A percentile compares a stretch with the other conserved stretches of the same genome.
These are phyloP conservation scores for Zangia roseola DNA, from an alignment of 768 basidiomycete species.

Conservation along the genomic window DNA sequence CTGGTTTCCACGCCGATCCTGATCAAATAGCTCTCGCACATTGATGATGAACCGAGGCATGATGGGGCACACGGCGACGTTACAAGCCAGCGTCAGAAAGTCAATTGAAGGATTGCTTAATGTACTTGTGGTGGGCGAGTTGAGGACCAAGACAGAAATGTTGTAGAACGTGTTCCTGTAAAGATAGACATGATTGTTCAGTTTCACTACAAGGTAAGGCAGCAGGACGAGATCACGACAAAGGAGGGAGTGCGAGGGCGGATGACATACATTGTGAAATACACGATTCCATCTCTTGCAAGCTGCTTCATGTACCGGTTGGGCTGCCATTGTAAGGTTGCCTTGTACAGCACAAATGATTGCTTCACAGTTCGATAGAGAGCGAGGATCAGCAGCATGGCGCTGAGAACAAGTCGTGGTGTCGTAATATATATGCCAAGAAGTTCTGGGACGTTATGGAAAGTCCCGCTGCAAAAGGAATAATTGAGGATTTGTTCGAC, in stretches of 20 bases:
- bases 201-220: no score
- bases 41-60: not conserved
- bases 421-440: not conserved
- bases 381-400: not conserved
- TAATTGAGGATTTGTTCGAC: not conserved
- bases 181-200: no score
- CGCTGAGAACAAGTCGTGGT: slow-evolving; percentile 4
- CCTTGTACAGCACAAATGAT: slow-evolving; percentile 1
- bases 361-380: not conserved
- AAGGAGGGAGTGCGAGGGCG: not conserved
- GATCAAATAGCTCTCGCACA: not conserved
- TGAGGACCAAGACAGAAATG: no score
- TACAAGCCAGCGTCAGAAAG: no score
- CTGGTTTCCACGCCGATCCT: not conserved
- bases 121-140: no score
- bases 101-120: no score
- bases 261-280: not conserved
- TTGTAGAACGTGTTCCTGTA: no score
- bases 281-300: not conserved
- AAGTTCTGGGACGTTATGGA: not conserved
- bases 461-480: not conserved
- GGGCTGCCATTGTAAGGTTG: not conserved
- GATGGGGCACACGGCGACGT: not conserved
- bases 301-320: not conserved
- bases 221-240: no score